Evolutionary conservation across 257 asterid species (phyloP), one percentile per base, ranked within the genome.

Genomic region (Agastache rugosa): DNA sequence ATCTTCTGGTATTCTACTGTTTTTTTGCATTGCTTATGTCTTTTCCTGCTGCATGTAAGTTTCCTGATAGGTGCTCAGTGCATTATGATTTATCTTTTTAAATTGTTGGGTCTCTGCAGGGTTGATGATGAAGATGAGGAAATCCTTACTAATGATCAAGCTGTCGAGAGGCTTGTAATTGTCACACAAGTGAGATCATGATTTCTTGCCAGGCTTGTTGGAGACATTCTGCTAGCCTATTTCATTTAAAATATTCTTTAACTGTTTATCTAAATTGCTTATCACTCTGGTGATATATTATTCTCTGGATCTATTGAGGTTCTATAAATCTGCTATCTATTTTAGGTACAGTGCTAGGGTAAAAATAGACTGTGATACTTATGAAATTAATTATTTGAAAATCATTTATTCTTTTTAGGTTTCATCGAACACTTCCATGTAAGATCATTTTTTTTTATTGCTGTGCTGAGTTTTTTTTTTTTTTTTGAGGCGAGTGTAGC

Each of bases 81-180:
- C 45, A 50, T 25, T 69, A 10, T 77, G 68, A 25, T 63, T 48
- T 39, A 23, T 44, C 64, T 51, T 77, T 53, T 15, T 19, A 72
- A 66, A 68, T 31, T 53, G 48, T 22, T 73, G 70, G 48, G 19
- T 50, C 48, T 11, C 56, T 62, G 72, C 78, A 93, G 98, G 88
- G 80, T 83, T 84, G 93, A 86, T 61, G 93, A 82, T 11, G 95
- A 90, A 45, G 93, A 90, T 27, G 87, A 89, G 64, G 97, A 88
- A 75, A 75, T 79, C 81, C 72, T 60, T 55, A 78, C 59, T 35
- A 84, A 72, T 76, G 92, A 91, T 77, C 89, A 83, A 63, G 90
- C 81, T 74, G 88, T 89, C 22, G 95, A 89, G 78, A 86, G 90
- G 77, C 97, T 93, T 74, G 91, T 90, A 75, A 86, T 93, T 77